Evolutionary conservation across 305 asterid species (phyloP), one percentile per base, ranked within the genome.

Genomic region (Plantago rigida): DNA sequence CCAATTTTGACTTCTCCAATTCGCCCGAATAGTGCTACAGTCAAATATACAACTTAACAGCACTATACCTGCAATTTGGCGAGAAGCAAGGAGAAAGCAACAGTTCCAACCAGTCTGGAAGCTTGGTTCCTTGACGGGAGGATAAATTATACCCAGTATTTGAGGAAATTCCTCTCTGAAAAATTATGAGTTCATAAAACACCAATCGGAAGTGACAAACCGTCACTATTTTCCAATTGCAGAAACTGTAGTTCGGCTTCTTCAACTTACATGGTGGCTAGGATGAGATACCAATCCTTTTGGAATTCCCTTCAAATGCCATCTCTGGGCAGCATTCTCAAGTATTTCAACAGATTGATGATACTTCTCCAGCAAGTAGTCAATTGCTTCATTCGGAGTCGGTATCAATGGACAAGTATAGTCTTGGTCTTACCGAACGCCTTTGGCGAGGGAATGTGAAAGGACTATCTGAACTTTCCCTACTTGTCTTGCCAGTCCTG

Each of bases 401-500:
- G 62, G 99, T 82, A 69, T 82, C 94, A 70, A 84, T 81, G 67
- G 89, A 81, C 52, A 85, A 74, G 68, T 77, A 73, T 48, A 89
- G 67, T 72, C 91, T 80, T 60, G 87, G 94, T 78, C 94, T 87
- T 74, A 92, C 96, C 39, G 97, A 86, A 61, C 97, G 99, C 65
- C 82, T 76, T 67, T 89, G 96, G 53, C 95, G 92, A 54, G 96
- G 97, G 69, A 85, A 76, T 47, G 81, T 65, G 71, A 89, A 82
- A 63, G 97, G 95, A 75, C 94, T 81, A 65, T 85, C 94, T 22
- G 86, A 78, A 73, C 85, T 80, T 77, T 84, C 96, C 78, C 95
- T 82, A 64, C 84, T 74, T 39, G 64, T 66, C 82, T 87, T 85
- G 44, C 77, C 79, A 44, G 82, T 48, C 72, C 75, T 73, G 59